These are phyloP conservation scores for Gracilaria vermiculophylla DNA, from an alignment of 23 red algal species.

Conservation along the genomic window DNA sequence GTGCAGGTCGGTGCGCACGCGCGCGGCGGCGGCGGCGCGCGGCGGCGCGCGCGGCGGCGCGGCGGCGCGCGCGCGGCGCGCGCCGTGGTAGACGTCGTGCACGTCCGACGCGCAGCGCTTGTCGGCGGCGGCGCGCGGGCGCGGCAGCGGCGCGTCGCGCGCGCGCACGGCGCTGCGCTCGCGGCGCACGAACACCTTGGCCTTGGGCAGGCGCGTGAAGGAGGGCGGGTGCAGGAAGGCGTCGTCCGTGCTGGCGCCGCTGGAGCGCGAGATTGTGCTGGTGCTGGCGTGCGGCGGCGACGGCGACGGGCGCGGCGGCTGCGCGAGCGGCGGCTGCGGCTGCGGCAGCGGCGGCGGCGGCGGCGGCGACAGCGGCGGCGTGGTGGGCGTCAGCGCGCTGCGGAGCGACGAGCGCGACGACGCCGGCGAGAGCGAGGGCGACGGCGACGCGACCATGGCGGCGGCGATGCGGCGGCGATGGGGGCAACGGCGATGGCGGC, in stretches of 20 bases:
- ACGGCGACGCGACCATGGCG: background rate
- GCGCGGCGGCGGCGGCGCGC: background rate
- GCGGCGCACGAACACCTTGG: constrained; percentile 6
- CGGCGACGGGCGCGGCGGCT: background rate
- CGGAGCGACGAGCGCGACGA: background rate
- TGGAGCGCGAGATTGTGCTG: constrained; percentile 19
- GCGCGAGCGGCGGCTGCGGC: background rate
- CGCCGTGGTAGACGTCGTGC: background rate
- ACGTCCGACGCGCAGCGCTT: constrained; percentile 25
- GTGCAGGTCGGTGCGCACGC: constrained; percentile 12
- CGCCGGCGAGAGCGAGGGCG: background rate
- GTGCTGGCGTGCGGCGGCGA: constrained; percentile 16
- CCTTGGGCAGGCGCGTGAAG: constrained; percentile 23
- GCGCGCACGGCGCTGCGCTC: background rate
- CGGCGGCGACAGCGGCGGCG: too few species aligned
- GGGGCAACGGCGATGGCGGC: background rate
- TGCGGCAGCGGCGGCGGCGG: too few species aligned
- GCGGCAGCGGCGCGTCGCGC: background rate
- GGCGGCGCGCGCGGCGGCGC: background rate
- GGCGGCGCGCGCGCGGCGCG: background rate
- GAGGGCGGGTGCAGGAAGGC: constrained; percentile 9
- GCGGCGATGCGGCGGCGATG: background rate
- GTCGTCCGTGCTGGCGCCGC: constrained; percentile 14
- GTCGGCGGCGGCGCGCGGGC: background rate
- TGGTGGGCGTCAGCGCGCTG: too few species aligned